Percentiles rank a stretch among this genome's conserved stretches.
phyloP scores from a whole-genome alignment of 257 asterid species.

The Fraxinus cuspidata region DNA sequence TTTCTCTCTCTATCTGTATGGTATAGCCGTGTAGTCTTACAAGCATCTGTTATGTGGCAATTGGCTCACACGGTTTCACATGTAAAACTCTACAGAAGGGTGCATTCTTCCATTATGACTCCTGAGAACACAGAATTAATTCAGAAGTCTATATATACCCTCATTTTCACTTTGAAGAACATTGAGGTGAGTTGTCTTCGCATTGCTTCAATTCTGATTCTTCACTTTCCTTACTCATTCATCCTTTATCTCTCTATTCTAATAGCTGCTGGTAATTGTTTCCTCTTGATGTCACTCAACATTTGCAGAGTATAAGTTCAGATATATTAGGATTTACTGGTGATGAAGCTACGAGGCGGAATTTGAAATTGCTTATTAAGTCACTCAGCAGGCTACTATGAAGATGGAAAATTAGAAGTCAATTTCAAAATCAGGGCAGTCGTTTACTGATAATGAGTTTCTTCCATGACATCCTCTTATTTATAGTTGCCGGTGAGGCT shows the following conservation, averaged over 20 bases:
- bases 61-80: conserved; percentile 18
- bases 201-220: neutral
- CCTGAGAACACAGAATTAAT: conserved; percentile 88
- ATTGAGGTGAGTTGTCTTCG: conserved; percentile 38
- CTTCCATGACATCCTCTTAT: neutral
- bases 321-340: conserved; percentile 56
- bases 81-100: conserved; percentile 59
- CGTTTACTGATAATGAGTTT: neutral
- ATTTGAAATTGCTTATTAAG: conserved; percentile 54
- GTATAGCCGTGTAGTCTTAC: neutral
- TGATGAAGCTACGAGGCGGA: conserved; percentile 53
- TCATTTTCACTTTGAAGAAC: conserved; percentile 54
- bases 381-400: conserved; percentile 56
- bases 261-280: conserved; percentile 2
- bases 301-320: conserved; percentile 46
- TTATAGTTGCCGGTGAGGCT: neutral
- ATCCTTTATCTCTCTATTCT: neutral
- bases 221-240: neutral
- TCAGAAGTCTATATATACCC: conserved; percentile 63
- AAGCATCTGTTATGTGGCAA: conserved; percentile 20
- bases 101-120: conserved; percentile 76
- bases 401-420: conserved; percentile 1
- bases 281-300: conserved; percentile 11
- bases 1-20: neutral
- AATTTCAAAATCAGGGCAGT: neutral